These are phyloP conservation scores for Cercophora sp. DNA, from an alignment of 495 filamentous ascomycete species.

Conservation along the genomic window DNA sequence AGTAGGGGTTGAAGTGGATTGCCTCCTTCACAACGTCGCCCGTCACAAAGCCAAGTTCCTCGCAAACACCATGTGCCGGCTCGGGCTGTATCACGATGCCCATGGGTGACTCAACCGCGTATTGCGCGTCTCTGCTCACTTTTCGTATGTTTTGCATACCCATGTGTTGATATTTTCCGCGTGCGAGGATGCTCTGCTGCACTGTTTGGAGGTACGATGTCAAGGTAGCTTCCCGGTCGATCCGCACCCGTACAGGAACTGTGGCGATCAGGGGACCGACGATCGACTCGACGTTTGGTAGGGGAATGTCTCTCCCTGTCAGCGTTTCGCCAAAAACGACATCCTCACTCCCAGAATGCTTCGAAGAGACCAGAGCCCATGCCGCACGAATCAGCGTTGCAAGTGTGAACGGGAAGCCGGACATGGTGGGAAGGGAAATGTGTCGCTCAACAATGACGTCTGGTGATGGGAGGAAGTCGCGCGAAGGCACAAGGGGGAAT, in stretches of 20 bases:
- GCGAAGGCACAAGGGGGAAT: slow-evolving; percentile 22
- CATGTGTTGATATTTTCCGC: slow-evolving; percentile 61
- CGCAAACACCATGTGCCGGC: slow-evolving; percentile 25
- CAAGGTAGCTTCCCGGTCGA: slow-evolving; percentile 13
- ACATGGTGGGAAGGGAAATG: slow-evolving; percentile 6
- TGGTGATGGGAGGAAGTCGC: slow-evolving; percentile 15
- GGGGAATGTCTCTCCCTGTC: slow-evolving; percentile 41
- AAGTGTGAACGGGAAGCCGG: slow-evolving; percentile 18
- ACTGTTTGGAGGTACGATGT: slow-evolving; percentile 14
- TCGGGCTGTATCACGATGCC: slow-evolving; percentile 47
- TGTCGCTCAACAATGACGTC: slow-evolving; percentile 8
- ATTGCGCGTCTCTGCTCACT: slow-evolving; percentile 56
- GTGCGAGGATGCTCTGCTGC: slow-evolving; percentile 41
- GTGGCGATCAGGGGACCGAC: slow-evolving; percentile 56
- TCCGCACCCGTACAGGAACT: slow-evolving; percentile 46
- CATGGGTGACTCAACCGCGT: slow-evolving; percentile 57
- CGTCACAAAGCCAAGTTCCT: slow-evolving; percentile 30
- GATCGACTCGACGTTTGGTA: slow-evolving; percentile 44
- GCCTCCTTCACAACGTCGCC: slow-evolving; percentile 22
- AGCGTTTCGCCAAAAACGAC: slow-evolving; percentile 42
- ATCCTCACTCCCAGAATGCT: slow-evolving; percentile 34
- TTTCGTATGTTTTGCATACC: slow-evolving; percentile 67
- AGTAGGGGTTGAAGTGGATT: slow-evolving; percentile 19
- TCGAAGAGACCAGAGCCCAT: slow-evolving; percentile 41
- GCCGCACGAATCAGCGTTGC: slow-evolving; percentile 36